Evolutionary conservation across 768 basidiomycete species (phyloP).

Genomic region (Lanmaoa rubissima): DNA sequence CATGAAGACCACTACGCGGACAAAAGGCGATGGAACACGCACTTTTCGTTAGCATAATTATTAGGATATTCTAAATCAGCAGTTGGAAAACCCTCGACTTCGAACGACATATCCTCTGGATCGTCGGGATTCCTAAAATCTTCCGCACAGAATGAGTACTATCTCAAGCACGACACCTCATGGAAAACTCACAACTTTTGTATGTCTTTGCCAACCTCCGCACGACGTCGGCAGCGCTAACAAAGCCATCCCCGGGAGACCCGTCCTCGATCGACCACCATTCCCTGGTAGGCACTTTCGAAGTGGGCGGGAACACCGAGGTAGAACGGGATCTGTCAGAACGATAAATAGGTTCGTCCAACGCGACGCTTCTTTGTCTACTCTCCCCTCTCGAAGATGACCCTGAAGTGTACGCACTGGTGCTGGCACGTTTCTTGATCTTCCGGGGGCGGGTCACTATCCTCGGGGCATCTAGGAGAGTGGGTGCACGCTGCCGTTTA

Average conservation of each 20-base stretch:
- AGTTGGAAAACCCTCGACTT: conserved; percentile 61
- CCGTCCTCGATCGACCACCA: conserved; percentile 57
- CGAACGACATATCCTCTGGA: conserved; percentile 59
- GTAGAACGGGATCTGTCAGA: conserved; percentile 63
- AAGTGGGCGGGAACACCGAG: conserved; percentile 43
- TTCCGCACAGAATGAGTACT: conserved; percentile 30
- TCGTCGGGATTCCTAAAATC: conserved; percentile 72
- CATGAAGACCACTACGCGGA: not conserved
- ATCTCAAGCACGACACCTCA: not conserved
- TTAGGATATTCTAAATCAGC: conserved; percentile 81
- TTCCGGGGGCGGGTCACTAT: conserved; percentile 16
- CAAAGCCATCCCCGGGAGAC: conserved; percentile 46
- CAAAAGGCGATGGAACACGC: conserved; percentile 8
- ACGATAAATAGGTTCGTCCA: conserved; percentile 56
- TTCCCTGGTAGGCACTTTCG: conserved; percentile 30
- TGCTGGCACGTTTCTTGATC: conserved; percentile 26
- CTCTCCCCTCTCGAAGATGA: conserved; percentile 47
- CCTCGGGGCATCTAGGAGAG: conserved; percentile 1
- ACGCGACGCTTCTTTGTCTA: conserved; percentile 36
- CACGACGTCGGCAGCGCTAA: conserved; percentile 68
- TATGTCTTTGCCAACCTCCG: conserved; percentile 62
- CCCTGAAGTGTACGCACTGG: conserved; percentile 24
- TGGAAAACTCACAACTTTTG: conserved; percentile 55
- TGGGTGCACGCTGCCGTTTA: conserved; percentile 22
- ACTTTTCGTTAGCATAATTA: conserved; percentile 66